These are phyloP conservation scores for Rhizoclosmatium sp. DNA, from an alignment of 192 early-diverging fungal genomes.

Conservation along the genomic window DNA sequence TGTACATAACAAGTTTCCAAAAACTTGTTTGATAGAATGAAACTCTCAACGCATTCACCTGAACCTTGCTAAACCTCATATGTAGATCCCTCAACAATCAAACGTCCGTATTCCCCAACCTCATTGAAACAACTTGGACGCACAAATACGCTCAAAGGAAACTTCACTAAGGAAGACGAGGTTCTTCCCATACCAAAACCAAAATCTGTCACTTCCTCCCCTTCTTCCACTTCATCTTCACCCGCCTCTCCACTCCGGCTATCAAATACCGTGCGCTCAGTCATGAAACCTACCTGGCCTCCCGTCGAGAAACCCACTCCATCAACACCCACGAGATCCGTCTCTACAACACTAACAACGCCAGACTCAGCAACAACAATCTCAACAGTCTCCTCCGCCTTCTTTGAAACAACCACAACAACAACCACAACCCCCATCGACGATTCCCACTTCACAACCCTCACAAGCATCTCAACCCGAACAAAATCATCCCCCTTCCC, in stretches of 20 bases:
- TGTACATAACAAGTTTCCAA: too few relatives aligned
- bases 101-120: not conserved
- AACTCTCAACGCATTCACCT: too few relatives aligned
- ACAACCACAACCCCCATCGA: not conserved
- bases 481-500: slow-evolving; percentile 3
- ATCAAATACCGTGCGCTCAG: not conserved
- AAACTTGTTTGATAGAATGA: too few relatives aligned
- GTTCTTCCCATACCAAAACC: slow-evolving; percentile 2
- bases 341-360: not conserved
- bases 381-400: not conserved
- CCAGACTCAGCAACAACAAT: slow-evolving; percentile 3
- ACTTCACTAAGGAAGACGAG: slow-evolving; percentile 8
- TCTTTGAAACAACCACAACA: too few relatives aligned
- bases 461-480: not conserved
- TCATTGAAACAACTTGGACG: not conserved
- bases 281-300: not conserved
- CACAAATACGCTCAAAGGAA: not conserved
- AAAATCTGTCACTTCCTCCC: not conserved
- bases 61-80: not conserved
- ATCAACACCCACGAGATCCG: not conserved
- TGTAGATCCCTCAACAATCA: not conserved
- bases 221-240: not conserved
- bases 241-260: not conserved
- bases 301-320: too few relatives aligned
- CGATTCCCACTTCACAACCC: not conserved